Evolutionary conservation across 768 basidiomycete genomes (phyloP).

Genomic region (Paxillus rubicundulus): DNA sequence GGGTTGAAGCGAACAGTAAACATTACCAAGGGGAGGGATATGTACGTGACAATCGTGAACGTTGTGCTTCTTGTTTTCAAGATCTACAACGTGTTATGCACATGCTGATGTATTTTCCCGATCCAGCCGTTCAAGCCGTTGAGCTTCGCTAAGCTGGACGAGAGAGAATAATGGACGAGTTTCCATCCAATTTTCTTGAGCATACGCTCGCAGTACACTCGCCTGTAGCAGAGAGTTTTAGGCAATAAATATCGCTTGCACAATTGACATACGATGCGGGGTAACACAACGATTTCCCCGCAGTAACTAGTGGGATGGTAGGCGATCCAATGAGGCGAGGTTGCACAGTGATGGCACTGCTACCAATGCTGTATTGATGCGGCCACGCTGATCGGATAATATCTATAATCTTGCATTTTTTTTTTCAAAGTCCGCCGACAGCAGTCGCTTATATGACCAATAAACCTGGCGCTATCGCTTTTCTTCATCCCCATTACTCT

Average conservation of each 20-base stretch:
- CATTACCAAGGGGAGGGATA: constrained; percentile 89
- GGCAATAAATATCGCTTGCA: constrained; percentile 6
- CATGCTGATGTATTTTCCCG: constrained; percentile 25
- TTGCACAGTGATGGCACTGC: neutral
- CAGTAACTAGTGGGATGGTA: neutral
- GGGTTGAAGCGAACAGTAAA: constrained; percentile 98
- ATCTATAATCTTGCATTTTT: constrained; percentile 2
- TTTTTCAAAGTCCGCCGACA: constrained; percentile 34
- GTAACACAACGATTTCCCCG: constrained; percentile 11
- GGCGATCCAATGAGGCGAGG: neutral
- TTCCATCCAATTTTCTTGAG: constrained; percentile 14
- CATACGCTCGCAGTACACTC: constrained; percentile 11
- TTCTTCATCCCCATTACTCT: constrained; percentile 31
- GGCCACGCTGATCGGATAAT: neutral
- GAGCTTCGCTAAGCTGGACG: constrained; percentile 44
- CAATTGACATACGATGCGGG: constrained; percentile 2
- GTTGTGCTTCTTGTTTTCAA: constrained; percentile 9
- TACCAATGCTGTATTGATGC: too few species aligned
- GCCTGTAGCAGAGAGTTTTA: constrained; percentile 16
- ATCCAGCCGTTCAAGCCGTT: constrained; percentile 47
- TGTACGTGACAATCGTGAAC: constrained; percentile 49
- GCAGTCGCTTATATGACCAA: constrained; percentile 16
- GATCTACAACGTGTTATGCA: constrained; percentile 21
- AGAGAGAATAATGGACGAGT: constrained; percentile 30
- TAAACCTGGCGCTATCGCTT: neutral